Evolutionary conservation across 148 eudicot genomes (phyloP).

Genomic region (Rhododendron griersonianum): DNA sequence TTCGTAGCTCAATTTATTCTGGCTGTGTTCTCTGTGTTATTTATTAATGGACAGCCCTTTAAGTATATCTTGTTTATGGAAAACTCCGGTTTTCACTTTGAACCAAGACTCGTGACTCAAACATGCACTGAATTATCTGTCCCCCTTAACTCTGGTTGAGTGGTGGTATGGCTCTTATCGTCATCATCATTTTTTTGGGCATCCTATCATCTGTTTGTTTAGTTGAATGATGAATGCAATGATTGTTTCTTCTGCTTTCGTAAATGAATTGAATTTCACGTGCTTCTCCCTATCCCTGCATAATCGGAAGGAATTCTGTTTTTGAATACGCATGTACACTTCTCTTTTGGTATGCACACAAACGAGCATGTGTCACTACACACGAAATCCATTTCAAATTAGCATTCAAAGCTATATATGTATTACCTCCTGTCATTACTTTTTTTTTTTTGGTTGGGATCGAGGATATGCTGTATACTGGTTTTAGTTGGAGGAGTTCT

Average conservation of each 20-base stretch:
- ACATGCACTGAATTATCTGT: background rate
- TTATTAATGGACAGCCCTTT: background rate
- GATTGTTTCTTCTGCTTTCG: background rate
- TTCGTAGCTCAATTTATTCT: background rate
- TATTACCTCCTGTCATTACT: background rate
- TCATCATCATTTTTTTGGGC: background rate
- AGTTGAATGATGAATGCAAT: background rate
- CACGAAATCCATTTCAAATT: background rate
- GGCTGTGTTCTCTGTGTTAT: background rate
- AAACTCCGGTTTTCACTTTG: background rate
- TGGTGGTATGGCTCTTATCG: background rate
- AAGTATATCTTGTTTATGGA: background rate
- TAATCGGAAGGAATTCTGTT: background rate
- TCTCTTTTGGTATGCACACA: background rate
- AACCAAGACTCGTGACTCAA: background rate
- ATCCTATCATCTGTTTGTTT: background rate
- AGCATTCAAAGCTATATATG: background rate
- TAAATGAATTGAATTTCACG: background rate
- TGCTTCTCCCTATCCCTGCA: background rate
- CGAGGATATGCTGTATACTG: background rate
- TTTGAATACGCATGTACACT: background rate
- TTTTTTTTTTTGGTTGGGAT: background rate
- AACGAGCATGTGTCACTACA: background rate
- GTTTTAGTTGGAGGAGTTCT: background rate
- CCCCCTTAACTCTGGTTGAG: background rate